Evolutionary conservation across 2,329 filamentous ascomycete species (phyloP), one percentile per base, ranked within the genome.

Genomic region (Fulvia fulva): DNA sequence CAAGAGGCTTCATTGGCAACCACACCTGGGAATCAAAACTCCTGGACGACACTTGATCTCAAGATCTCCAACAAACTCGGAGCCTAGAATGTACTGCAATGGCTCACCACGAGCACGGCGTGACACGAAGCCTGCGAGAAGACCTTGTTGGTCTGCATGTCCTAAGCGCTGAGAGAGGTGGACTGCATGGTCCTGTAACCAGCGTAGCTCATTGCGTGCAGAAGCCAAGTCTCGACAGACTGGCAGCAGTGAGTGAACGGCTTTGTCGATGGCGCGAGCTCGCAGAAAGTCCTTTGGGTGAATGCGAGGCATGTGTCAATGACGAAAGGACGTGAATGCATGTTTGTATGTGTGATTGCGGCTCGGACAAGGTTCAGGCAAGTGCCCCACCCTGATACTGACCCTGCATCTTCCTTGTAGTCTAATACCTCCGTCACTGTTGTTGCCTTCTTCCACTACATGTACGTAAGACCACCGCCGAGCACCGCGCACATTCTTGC

Each of bases 31-130:
- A 63, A 97, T 96, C 57, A 99, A 77, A 5, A 97, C 92, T 1
- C 90, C 90, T 11, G 80, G 83, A 26, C 78, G 79, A 70, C 92
- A 97, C 55, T 81, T 76, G 47, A 99, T 88, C 44, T 96, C 88
- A 16, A 97, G 75, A 4, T 84, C 77, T 0, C 92, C 93, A 75
- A 99, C 97, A 1, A 88, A 94, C 72, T 97, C 91, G 5, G 87
- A 86, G 3, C 91, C 91, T 1, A 99, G 77, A 22, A 97, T 81
- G 71, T 97, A 97, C 73, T 97, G 94, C 32, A 99, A 75, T 1
- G 94, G 94, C 58, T 86, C 83, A 1, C 91, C 91, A n/a, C 65
- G 72, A 2, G 80, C 75, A 58, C 84, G 76, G 47, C 70, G 59
- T n/a, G n/a, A 43, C 6, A 73, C 65, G 52, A 65, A 64, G 16